Evolutionary conservation across 2,329 filamentous ascomycete species (phyloP), one percentile per base, ranked within the genome.

Genomic region (Claviceps pazoutovae): DNA sequence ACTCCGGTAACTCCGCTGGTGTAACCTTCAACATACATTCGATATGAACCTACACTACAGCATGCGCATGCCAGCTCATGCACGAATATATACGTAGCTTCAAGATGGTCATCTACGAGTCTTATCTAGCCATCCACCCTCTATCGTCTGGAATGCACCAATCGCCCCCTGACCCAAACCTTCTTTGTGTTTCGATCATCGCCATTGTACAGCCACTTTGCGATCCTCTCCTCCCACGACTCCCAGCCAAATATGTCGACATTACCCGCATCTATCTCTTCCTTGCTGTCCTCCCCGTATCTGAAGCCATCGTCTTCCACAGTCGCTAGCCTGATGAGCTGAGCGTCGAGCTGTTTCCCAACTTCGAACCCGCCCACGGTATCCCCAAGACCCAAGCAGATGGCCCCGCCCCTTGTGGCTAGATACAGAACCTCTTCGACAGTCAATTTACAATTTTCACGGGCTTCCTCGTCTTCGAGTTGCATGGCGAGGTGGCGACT

Each of bases 231-330:
- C 41, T 84, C 80, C 88, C 86, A 94, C n/a, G 63, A 79, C 75
- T 97, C 91, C 79, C 84, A 88, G 1, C 89, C 90, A 71, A 96
- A 98, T 0, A 96, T 66, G 66, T 96, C 89, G 0, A 96, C 88
- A 46, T 83, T 81, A 0, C 84, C 82, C 1, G 70, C 68, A 3
- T 75, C 71, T 1, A 58, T 59, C 4, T 46, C 54, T 19, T 57
- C 48, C 0, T 58, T 55, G 19, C 51, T 52, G 3, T 57, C 64
- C 21, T 56, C 61, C 9, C 59, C 60, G 1, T 60, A 53, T 5
- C 52, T 48, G 14, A 17, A 1, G 1, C 54, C 60, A 30, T 71
- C 66, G 5, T 68, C 68, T 1, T 69, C 68, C 1, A 80, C 73
- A 4, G 60, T 49, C 1, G 75, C 77, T 23, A 96, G 66, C 9